Evolutionary conservation across 257 asterid species (phyloP).

Genomic region (Thymus mandschuricus): DNA sequence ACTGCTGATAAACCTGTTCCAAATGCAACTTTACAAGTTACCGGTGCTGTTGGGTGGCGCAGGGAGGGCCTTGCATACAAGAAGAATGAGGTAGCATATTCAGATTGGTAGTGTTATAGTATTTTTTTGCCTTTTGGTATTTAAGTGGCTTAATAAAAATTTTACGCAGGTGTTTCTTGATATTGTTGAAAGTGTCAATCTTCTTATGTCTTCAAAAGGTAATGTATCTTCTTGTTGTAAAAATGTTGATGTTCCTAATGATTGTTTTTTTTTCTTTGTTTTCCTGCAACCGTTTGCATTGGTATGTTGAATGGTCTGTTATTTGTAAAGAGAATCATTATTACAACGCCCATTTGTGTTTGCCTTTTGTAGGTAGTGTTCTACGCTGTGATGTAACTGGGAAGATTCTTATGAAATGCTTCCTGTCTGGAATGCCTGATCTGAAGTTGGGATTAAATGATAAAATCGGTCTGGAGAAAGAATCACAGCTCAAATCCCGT

Average conservation of each 20-base stretch:
- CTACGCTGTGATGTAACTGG: constrained; percentile 98
- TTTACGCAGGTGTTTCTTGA: constrained; percentile 86
- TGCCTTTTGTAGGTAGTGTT: constrained; percentile 74
- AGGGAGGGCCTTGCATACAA: constrained; percentile 96
- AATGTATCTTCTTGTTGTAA: constrained; percentile 8
- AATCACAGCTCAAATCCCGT: constrained; percentile 95
- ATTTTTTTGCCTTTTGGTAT: constrained; percentile 16
- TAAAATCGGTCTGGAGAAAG: constrained; percentile 98
- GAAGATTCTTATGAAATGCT: constrained; percentile 96
- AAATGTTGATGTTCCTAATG: constrained; percentile 4
- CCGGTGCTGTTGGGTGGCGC: constrained; percentile 99
- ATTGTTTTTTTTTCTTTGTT: constrained; percentile 17
- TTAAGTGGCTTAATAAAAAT: constrained; percentile 24
- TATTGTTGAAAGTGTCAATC: constrained; percentile 98
- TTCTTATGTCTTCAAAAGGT: constrained; percentile 99
- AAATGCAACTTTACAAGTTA: constrained; percentile 97
- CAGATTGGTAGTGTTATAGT: constrained; percentile 14
- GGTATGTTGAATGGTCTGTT: no score
- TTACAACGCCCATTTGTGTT: constrained; percentile 27
- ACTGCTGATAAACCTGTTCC: constrained; percentile 92
- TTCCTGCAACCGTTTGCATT: constrained; percentile 26
- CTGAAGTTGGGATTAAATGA: constrained; percentile 97
- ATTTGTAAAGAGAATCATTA: not conserved
- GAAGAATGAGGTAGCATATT: constrained; percentile 84
- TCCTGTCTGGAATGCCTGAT: constrained; percentile 99